Evolutionary conservation across 2,329 filamentous ascomycete genomes (phyloP).

Genomic region (Chaetomium olivaceum): DNA sequence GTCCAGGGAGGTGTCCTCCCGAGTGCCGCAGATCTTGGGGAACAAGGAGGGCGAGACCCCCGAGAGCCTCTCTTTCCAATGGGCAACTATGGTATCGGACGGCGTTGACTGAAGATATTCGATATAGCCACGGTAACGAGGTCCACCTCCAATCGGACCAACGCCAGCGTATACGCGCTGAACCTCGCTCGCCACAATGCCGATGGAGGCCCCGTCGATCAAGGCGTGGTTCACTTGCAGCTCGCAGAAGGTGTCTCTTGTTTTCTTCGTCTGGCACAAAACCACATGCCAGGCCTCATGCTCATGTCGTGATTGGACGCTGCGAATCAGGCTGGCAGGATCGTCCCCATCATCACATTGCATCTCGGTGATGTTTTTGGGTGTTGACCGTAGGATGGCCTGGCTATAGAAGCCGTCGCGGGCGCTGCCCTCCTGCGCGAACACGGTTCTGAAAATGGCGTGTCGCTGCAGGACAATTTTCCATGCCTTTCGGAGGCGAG

Average conservation of each 20-base stretch:
- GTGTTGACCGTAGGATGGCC: not conserved
- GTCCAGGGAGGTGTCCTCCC: not conserved
- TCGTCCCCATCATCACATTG: not conserved
- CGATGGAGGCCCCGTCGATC: not conserved
- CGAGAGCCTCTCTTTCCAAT: not conserved
- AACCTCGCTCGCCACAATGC: not conserved
- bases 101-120: slow-evolving; percentile 2
- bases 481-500: slow-evolving; percentile 3
- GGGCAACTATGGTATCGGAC: not conserved
- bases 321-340: not conserved
- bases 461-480: not conserved
- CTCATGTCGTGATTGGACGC: slow-evolving; percentile 1
- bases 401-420: slow-evolving; percentile 1
- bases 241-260: not conserved
- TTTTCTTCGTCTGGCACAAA: slow-evolving; percentile 4
- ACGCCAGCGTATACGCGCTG: not conserved
- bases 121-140: slow-evolving; percentile 1
- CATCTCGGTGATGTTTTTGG: slow-evolving; percentile 1
- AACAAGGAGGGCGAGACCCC: not conserved
- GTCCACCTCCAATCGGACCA: not conserved
- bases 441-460: not conserved
- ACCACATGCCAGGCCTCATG: slow-evolving; percentile 3
- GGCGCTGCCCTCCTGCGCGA: not conserved
- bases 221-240: slow-evolving; percentile 5
- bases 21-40: not conserved